A percentile compares a stretch with the other conserved stretches of the same genome.
These are phyloP conservation scores for Moesziomyces globuligerus DNA, from an alignment of 1,284 basidiomycete genomes.

Conservation along the genomic window DNA sequence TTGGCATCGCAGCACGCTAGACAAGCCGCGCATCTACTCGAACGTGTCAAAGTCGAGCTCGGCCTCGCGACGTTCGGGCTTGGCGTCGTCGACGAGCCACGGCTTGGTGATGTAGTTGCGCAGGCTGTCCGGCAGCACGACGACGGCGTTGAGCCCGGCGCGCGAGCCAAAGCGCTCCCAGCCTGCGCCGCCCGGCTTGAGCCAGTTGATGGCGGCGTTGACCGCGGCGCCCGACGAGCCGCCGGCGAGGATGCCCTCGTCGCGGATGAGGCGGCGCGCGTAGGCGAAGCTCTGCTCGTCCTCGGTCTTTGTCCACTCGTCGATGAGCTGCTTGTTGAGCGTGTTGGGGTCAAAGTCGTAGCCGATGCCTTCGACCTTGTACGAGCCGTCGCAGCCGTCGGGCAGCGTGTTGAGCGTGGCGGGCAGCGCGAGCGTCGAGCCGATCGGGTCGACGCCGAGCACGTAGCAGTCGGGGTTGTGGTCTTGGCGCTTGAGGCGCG, in stretches of 20 bases:
- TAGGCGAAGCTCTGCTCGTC: conserved; percentile 84
- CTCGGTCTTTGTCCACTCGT: conserved; percentile 82
- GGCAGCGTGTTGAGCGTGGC: conserved; percentile 73
- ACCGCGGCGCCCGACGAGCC: conserved; percentile 89
- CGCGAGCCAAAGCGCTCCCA: conserved; percentile 74
- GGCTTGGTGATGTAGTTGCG: conserved; percentile 94
- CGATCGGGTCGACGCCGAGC: conserved; percentile 92
- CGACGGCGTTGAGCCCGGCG: conserved; percentile 83
- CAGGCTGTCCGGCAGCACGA: conserved; percentile 88
- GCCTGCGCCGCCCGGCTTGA: conserved; percentile 75
- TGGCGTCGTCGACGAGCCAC: conserved; percentile 63
- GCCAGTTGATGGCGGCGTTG: conserved; percentile 80
- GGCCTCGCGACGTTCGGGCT: conserved; percentile 38
- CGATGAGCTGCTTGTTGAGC: conserved; percentile 56
- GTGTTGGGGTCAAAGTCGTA: conserved; percentile 64
- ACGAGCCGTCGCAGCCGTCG: conserved; percentile 74
- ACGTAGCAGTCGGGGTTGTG: conserved; percentile 69
- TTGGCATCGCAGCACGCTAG: no score
- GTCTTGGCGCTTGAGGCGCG: conserved; percentile 73
- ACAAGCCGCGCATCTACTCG: conserved; percentile 31
- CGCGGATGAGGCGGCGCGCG: conserved; percentile 81
- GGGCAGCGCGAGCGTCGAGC: conserved; percentile 85
- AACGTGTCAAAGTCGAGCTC: conserved; percentile 50
- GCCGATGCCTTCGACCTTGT: conserved; percentile 92
- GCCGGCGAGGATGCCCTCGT: conserved; percentile 88